Evolutionary conservation across 1,284 basidiomycete species (phyloP), one percentile per base, ranked within the genome.

Genomic region (Irpex sp.): DNA sequence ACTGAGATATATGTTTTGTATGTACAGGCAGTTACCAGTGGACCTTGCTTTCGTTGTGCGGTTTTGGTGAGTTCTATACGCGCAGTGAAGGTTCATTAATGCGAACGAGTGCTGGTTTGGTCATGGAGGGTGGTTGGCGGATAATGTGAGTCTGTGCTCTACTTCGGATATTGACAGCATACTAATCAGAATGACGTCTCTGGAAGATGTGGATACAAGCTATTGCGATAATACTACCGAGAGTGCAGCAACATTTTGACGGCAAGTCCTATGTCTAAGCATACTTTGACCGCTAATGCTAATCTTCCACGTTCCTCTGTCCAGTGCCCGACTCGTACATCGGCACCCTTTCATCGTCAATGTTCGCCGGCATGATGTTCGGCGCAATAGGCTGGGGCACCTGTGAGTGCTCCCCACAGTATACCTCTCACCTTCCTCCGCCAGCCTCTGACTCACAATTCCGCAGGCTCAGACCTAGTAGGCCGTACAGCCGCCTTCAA

Each of bases 291-390:
- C 32, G 32, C 32, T 38, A 2, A 9, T 9, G 7, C 6, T 38
- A 38, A 38, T 38, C 0, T 38, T 7, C 7, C 32, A 7, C 7
- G 0, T 54, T 54, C 4, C 1, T n/a, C 1, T 54, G 4, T 54
- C 18, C 42, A 92, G 91, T 97, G 13, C 87, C 90, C 32, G 94
- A 97, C 80, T 86, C 84, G 67, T 90, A 89, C 76, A 94, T 97
- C 70, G 96, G 96, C 45, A 80, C 88, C 1, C 82, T 96, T 2
- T 96, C 93, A 0, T 93, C 94, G 3, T 90, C 92, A 7, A 94
- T 96, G 88, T 96, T 97, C 80, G 92, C 90, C 6, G 96, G 98
- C 58, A 99, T 99, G 98, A 98, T 98, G 96, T 81, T 99, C 70
- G 97, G 97, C 4, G 96, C 97, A 0, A 84, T 98, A 10, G 95